Percentiles rank a stretch among this genome's conserved stretches.
These are phyloP conservation scores for Dactylellina drechsleri DNA, from an alignment of 2,329 filamentous ascomycete genomes.

Conservation along the genomic window DNA sequence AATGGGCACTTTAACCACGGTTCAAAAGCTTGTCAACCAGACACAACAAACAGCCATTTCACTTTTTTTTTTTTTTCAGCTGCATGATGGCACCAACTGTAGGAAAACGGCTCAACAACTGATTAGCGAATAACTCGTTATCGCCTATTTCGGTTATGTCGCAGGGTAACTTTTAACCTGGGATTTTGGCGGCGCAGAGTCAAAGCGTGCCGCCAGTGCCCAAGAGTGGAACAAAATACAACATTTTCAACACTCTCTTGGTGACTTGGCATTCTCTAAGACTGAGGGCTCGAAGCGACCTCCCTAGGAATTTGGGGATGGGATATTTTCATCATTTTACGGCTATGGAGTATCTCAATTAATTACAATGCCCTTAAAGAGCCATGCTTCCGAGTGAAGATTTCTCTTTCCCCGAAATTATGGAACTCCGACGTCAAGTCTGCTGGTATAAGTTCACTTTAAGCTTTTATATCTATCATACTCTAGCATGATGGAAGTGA, in stretches of 20 bases:
- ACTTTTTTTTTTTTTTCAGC: background rate
- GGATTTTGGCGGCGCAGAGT: background rate
- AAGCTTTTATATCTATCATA: too few relatives aligned
- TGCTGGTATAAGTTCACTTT: too few relatives aligned
- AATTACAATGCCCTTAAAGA: too few relatives aligned
- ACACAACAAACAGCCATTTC: background rate
- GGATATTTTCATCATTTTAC: too few relatives aligned
- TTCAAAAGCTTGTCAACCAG: conserved; percentile 28
- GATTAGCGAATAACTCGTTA: conserved; percentile 27
- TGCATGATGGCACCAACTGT: background rate
- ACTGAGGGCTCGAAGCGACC: too few relatives aligned
- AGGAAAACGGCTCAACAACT: conserved; percentile 20
- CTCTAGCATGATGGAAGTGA: too few relatives aligned
- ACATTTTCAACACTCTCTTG: conserved; percentile 25
- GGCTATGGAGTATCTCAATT: too few relatives aligned
- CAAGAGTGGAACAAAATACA: conserved; percentile 8
- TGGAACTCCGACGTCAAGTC: too few relatives aligned
- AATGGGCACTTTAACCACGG: conserved; percentile 49
- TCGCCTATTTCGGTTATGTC: conserved; percentile 48
- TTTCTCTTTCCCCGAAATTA: too few relatives aligned
- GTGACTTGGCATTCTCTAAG: background rate
- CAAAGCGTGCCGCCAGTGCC: background rate
- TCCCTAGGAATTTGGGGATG: too few relatives aligned
- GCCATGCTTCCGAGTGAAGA: too few relatives aligned
- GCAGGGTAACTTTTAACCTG: conserved; percentile 28